phyloP scores from a whole-genome alignment of 2,329 filamentous ascomycete genomes.

The Elsinoe fawcettii region DNA sequence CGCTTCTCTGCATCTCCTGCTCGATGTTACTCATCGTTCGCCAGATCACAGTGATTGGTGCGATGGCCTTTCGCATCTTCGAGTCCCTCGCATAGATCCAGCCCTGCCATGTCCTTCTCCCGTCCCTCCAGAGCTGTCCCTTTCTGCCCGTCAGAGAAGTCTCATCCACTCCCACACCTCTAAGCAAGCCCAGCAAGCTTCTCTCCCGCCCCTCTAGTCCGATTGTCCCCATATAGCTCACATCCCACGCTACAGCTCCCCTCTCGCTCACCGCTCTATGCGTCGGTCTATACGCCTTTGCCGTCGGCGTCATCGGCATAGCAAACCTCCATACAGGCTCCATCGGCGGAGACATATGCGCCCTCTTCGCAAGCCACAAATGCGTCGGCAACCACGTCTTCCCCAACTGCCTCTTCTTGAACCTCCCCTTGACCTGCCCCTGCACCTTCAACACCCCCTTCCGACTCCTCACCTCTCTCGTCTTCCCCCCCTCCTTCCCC shows the following conservation, averaged over 20 bases:
- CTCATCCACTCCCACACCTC: slow-evolving; percentile 50
- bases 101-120: slow-evolving; percentile 49
- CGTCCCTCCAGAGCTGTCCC: slow-evolving; percentile 63
- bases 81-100: slow-evolving; percentile 52
- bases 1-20: slow-evolving; percentile 17
- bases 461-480: slow-evolving; percentile 56
- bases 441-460: slow-evolving; percentile 62
- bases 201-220: slow-evolving; percentile 59
- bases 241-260: slow-evolving; percentile 83
- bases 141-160: slow-evolving; percentile 52
- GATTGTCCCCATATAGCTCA: slow-evolving; percentile 87
- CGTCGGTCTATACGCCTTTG: slow-evolving; percentile 82
- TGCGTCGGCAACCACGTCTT: slow-evolving; percentile 97
- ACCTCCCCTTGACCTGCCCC: slow-evolving; percentile 57
- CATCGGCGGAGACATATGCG: slow-evolving; percentile 73
- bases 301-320: slow-evolving; percentile 73
- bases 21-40: slow-evolving; percentile 39
- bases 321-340: slow-evolving; percentile 85
- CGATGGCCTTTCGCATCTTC: slow-evolving; percentile 50
- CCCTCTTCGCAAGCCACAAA: slow-evolving; percentile 85
- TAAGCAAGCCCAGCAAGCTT: slow-evolving; percentile 60
- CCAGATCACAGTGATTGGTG: slow-evolving; percentile 70
- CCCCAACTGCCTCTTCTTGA: slow-evolving; percentile 72
- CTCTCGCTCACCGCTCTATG: slow-evolving; percentile 69
- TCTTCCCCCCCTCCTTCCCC: slow-evolving; percentile 25